Base-by-base conservation (phyloP, 2,329 filamentous ascomycete species). In the Cladosporium sp. region DNA sequence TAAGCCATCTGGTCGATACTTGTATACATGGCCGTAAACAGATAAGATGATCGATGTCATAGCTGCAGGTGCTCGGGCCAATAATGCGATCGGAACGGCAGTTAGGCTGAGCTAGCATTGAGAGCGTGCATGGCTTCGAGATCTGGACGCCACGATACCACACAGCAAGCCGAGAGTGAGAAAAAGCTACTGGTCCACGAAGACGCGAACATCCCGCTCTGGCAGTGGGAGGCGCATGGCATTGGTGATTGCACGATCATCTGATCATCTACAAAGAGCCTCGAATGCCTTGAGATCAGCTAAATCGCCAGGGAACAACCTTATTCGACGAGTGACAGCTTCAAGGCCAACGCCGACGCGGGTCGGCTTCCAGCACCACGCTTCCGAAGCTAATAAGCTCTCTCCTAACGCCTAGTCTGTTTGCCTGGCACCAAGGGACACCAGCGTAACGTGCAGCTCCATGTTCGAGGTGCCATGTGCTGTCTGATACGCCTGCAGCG, bases 381-480 rank as follows among this genome's bases (percentile, higher is more conserved):
- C 42, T 12, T 40, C 42, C 42, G 42, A 45, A 28, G 42, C 40
- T 17, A n/a, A 15, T n/a, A 44, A 44, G 5, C 40, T 28, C 13
- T 45, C 42, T 45, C 42, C 42, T 45, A 45, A 17, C 22, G 22
- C 17, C 42, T 13, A 35, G 45, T 22, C 25, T 19, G 45, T 34
- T 35, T 32, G 45, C 24, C 28, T 45, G 42, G 24, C 42, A 32
- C 28, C 7, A 15, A 39, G n/a, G n/a, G n/a, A n/a, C n/a, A n/a
- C n/a, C n/a, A 19, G 36, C 10, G 34, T 20, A 35, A 48, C 45
- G 28, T 48, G 52, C 25, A 55, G 32, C 52, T 34, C 40, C 42
- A 55, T 55, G 52, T 55, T 55, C 52, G 40, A 55, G 28, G n/a
- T 55, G 40, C 40, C 32, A 55, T 50, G 34, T 36, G 32, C 47